Evolutionary conservation across 768 basidiomycete species (phyloP).

Genomic region (Lactifluus echinatus): DNA sequence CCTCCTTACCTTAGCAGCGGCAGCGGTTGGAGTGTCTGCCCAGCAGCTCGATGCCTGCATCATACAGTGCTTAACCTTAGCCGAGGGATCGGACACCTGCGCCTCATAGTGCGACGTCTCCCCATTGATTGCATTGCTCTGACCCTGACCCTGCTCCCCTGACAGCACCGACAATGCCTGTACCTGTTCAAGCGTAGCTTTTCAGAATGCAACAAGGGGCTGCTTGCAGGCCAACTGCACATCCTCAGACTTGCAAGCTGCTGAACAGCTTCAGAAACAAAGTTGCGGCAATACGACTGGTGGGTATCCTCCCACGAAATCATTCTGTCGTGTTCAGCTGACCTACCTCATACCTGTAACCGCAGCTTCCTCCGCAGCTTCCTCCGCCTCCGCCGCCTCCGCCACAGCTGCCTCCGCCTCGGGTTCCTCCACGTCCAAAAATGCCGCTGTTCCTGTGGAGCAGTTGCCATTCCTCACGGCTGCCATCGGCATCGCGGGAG

Average conservation of each 20-base stretch:
- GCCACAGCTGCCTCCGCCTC: not conserved
- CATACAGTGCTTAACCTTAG: not conserved
- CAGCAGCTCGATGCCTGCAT: not conserved
- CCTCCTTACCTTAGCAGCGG: not conserved
- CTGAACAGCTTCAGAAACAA: constrained; percentile 24
- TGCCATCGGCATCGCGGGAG: not conserved
- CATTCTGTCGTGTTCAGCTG: not conserved
- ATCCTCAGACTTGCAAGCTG: constrained; percentile 24
- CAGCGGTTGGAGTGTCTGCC: not conserved
- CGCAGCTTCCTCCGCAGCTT: not conserved
- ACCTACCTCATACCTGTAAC: not conserved
- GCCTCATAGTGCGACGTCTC: not conserved
- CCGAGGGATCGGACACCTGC: not conserved
- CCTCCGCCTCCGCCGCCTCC: not conserved
- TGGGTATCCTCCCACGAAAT: not conserved
- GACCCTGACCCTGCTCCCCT: not conserved
- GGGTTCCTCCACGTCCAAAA: not conserved
- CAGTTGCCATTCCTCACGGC: constrained; percentile 1
- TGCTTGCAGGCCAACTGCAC: constrained; percentile 34
- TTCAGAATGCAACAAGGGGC: constrained; percentile 27
- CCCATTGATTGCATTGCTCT: not conserved
- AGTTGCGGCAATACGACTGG: constrained; percentile 26
- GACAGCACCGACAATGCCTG: constrained; percentile 31
- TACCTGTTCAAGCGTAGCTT: constrained; percentile 31
- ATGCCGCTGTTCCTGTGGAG: not conserved